phyloP scores from a whole-genome alignment of 2,329 filamentous ascomycete species.

The Colletotrichum sp. region DNA sequence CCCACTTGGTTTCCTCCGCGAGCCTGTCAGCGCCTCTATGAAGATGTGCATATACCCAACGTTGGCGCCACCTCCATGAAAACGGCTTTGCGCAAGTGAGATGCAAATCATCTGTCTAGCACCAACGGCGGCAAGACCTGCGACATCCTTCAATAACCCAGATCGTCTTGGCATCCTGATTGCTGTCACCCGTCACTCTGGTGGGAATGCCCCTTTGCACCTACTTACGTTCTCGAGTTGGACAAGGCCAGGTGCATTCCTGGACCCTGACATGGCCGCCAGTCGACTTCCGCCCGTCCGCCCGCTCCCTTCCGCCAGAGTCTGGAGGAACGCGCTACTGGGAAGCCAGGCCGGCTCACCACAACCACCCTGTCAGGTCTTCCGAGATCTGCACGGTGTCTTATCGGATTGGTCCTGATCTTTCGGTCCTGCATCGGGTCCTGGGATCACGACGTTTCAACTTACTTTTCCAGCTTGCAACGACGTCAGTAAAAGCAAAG shows the following conservation, averaged over 20 bases:
- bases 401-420: not conserved
- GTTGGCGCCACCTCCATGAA: not conserved
- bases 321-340: not conserved
- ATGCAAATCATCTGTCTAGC: not conserved
- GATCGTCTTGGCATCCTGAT: not conserved
- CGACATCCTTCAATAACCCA: not conserved
- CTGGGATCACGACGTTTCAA: not conserved
- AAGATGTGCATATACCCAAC: not conserved
- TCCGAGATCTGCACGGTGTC: not conserved
- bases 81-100: not conserved
- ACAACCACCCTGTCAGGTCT: not conserved
- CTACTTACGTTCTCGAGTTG: not conserved
- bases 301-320: not conserved
- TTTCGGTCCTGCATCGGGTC: not conserved
- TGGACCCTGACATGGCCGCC: not conserved
- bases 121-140: not conserved
- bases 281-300: not conserved
- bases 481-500: not conserved
- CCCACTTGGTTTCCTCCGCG: not conserved
- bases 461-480: not conserved
- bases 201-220: not conserved
- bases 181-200: not conserved
- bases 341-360: not conserved
- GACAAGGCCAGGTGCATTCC: not conserved
- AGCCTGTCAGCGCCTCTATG: not conserved